These are phyloP conservation scores for Daldinia caldariorum DNA, from an alignment of 495 filamentous ascomycete species.

Conservation along the genomic window DNA sequence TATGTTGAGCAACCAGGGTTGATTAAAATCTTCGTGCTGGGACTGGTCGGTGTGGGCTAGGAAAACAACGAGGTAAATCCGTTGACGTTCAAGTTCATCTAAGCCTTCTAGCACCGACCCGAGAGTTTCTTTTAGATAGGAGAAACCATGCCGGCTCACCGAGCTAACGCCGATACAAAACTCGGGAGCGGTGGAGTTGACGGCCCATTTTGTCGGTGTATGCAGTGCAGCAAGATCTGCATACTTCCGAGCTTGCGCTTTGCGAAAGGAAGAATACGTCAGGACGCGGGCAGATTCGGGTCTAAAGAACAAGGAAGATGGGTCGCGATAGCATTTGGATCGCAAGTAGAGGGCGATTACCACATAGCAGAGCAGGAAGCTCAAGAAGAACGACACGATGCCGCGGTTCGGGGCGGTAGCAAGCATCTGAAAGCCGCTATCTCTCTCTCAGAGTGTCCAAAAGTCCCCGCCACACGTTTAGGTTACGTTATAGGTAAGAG, in stretches of 20 bases:
- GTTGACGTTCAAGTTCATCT: conserved; percentile 54
- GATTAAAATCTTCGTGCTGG: conserved; percentile 59
- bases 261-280: conserved; percentile 40
- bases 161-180: conserved; percentile 35
- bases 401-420: conserved; percentile 22
- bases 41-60: conserved; percentile 61
- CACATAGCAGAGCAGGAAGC: conserved; percentile 34
- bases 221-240: conserved; percentile 30
- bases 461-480: background rate
- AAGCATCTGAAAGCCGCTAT: conserved; percentile 27
- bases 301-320: conserved; percentile 37
- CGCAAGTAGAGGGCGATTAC: conserved; percentile 27
- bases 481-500: background rate
- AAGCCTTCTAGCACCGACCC: conserved; percentile 59
- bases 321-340: conserved; percentile 37
- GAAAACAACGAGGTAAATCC: conserved; percentile 61
- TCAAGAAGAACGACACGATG: conserved; percentile 31
- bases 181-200: conserved; percentile 26
- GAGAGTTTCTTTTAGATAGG: conserved; percentile 33
- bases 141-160: conserved; percentile 34
- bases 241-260: conserved; percentile 34
- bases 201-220: conserved; percentile 21
- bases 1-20: conserved; percentile 59
- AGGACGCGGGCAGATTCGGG: conserved; percentile 37
- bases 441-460: background rate